These are phyloP conservation scores for Castanopsis chinensis DNA, from an alignment of 306 rosid species.

Conservation along the genomic window DNA sequence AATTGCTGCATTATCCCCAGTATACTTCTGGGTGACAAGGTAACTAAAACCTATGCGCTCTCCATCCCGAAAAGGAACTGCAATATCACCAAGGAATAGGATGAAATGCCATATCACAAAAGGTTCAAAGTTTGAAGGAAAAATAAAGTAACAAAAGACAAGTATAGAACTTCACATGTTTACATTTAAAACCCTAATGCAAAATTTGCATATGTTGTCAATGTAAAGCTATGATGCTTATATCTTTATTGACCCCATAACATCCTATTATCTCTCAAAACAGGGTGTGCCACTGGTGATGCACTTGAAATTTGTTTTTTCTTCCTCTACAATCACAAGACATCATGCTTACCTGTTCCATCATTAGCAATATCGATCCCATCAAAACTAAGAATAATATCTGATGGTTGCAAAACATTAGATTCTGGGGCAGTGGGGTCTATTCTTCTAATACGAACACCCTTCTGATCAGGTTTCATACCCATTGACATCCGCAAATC, in stretches of 20 bases:
- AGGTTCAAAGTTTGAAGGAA: neutral
- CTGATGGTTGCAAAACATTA: conserved; percentile 81
- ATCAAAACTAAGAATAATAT: conserved; percentile 93
- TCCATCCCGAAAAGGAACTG: conserved; percentile 94
- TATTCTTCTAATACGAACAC: conserved; percentile 91
- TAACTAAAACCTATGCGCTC: conserved; percentile 88
- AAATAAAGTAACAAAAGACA: neutral
- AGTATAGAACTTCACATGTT: neutral
- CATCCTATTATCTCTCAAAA: neutral
- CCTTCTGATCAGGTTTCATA: conserved; percentile 87
- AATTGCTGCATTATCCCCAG: conserved; percentile 54
- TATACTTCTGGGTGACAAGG: conserved; percentile 51
- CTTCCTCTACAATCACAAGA: neutral
- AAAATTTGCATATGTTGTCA: neutral
- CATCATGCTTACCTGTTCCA: conserved; percentile 71
- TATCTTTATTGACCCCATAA: no score
- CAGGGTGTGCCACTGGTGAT: neutral
- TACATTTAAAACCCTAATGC: neutral
- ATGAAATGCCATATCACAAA: neutral
- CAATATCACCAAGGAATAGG: neutral
- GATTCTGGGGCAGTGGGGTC: conserved; percentile 90
- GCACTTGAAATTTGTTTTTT: neutral
- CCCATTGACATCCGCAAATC: conserved; percentile 80
- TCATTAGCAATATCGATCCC: conserved; percentile 92
- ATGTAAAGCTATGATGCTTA: no score